phyloP scores from a whole-genome alignment of 2,329 filamentous ascomycete species.

The Hypoxylon sp. region DNA sequence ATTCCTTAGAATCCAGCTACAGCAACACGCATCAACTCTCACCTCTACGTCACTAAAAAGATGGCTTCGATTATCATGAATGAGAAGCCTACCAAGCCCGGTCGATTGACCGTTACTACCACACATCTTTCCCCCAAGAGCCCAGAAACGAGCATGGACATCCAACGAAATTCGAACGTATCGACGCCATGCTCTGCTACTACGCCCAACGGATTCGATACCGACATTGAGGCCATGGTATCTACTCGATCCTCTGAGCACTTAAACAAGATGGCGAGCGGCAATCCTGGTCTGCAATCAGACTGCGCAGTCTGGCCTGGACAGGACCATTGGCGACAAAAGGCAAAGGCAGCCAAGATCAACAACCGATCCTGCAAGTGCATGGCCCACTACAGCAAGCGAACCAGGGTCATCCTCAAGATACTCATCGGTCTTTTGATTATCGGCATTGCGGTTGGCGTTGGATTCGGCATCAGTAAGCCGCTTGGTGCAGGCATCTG shows the following conservation, averaged over 20 bases:
- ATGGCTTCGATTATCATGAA: conserved; percentile 33
- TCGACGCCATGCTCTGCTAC: conserved; percentile 56
- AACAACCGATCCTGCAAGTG: conserved; percentile 60
- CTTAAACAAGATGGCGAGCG: conserved; percentile 48
- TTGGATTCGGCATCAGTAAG: conserved; percentile 70
- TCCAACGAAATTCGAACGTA: conserved; percentile 49
- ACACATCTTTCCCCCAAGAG: conserved; percentile 34
- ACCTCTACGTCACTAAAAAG: conserved; percentile 2
- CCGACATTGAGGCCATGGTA: conserved; percentile 64
- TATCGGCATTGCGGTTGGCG: conserved; percentile 61
- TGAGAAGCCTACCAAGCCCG: conserved; percentile 28
- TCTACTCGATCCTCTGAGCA: conserved; percentile 51
- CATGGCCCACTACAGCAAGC: conserved; percentile 61
- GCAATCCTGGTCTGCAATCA: conserved; percentile 49
- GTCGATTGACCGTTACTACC: conserved; percentile 36
- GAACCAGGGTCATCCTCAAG: conserved; percentile 63
- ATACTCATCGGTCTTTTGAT: conserved; percentile 62
- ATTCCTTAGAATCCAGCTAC: conserved; percentile 9
- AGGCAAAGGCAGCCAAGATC: conserved; percentile 65
- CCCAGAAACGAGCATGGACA: conserved; percentile 42
- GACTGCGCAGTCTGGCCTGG: conserved; percentile 69
- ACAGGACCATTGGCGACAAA: conserved; percentile 66
- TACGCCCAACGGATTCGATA: conserved; percentile 62
- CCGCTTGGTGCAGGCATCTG: conserved; percentile 67
- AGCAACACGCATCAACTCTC: background rate